Evolutionary conservation across 2,329 filamentous ascomycete species (phyloP).

Genomic region (Davidsoniella australis): DNA sequence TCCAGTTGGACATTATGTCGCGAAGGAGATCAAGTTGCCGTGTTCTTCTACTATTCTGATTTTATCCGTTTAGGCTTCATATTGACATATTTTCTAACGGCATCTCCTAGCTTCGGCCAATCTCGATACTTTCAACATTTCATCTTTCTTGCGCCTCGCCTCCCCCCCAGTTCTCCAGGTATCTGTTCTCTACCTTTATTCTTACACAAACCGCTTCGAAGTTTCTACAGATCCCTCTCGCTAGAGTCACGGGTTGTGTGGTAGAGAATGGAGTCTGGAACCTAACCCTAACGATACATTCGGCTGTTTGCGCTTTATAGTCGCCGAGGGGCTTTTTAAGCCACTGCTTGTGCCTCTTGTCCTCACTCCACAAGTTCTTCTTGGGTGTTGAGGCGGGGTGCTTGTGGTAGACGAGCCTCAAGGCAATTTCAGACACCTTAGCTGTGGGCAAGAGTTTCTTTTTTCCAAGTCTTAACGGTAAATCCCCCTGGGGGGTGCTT

Average conservation of each 20-base stretch:
- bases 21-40: no score
- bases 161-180: slow-evolving; percentile 64
- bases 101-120: not conserved
- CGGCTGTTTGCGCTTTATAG: slow-evolving; percentile 47
- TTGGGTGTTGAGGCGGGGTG: slow-evolving; percentile 20
- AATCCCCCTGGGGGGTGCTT: slow-evolving; percentile 55
- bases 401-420: slow-evolving; percentile 28
- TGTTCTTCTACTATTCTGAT: no score
- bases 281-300: slow-evolving; percentile 78
- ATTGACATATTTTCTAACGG: no score
- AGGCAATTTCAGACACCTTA: slow-evolving; percentile 38
- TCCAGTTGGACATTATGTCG: not conserved
- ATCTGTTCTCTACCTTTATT: slow-evolving; percentile 1
- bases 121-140: slow-evolving; percentile 4
- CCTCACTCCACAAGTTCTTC: slow-evolving; percentile 15
- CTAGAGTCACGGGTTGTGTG: slow-evolving; percentile 23
- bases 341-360: slow-evolving; percentile 16
- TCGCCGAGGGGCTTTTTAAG: slow-evolving; percentile 50
- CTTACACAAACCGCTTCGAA: slow-evolving; percentile 15
- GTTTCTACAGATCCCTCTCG: slow-evolving; percentile 24
- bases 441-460: slow-evolving; percentile 36
- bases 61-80: no score
- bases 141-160: slow-evolving; percentile 43
- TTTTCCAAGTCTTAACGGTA: slow-evolving; percentile 53
- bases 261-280: slow-evolving; percentile 58